These are phyloP conservation scores for Psilocybe tampanensis DNA, from an alignment of 768 basidiomycete genomes.

Conservation along the genomic window DNA sequence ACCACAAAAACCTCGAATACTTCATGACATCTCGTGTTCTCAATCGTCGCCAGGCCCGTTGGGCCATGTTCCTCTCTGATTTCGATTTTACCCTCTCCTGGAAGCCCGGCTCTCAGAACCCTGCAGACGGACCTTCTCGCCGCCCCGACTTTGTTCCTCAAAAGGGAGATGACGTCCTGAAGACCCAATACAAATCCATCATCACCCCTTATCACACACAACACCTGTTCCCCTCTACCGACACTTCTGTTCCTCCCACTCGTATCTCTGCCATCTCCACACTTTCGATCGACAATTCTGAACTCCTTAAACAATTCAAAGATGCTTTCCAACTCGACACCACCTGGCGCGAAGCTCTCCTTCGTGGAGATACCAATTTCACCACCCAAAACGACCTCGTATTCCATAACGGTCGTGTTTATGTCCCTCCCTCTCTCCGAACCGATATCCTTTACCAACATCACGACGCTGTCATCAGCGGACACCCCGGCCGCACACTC, in stretches of 20 bases:
- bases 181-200: conserved; percentile 27
- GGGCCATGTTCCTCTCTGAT: conserved; percentile 44
- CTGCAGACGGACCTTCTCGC: conserved; percentile 33
- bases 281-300: conserved; percentile 30
- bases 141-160: conserved; percentile 31
- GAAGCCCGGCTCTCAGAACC: conserved; percentile 28
- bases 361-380: conserved; percentile 19
- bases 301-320: conserved; percentile 27
- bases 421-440: conserved; percentile 32
- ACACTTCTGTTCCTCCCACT: conserved; percentile 7
- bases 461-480: conserved; percentile 39
- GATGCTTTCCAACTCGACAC: conserved; percentile 20
- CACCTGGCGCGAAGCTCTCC: conserved; percentile 25
- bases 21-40: conserved; percentile 42
- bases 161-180: conserved; percentile 26
- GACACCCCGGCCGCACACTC: conserved; percentile 30
- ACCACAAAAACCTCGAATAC: conserved; percentile 47
- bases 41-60: conserved; percentile 46
- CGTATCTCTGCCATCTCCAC: conserved; percentile 23
- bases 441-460: conserved; percentile 28
- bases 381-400: conserved; percentile 21
- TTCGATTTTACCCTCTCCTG: conserved; percentile 37
- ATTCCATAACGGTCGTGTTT: conserved; percentile 25
- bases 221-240: conserved; percentile 26
- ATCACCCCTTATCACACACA: conserved; percentile 28